Evolutionary conservation across 2,329 filamentous ascomycete species (phyloP).

Genomic region (Fusarium humuli): DNA sequence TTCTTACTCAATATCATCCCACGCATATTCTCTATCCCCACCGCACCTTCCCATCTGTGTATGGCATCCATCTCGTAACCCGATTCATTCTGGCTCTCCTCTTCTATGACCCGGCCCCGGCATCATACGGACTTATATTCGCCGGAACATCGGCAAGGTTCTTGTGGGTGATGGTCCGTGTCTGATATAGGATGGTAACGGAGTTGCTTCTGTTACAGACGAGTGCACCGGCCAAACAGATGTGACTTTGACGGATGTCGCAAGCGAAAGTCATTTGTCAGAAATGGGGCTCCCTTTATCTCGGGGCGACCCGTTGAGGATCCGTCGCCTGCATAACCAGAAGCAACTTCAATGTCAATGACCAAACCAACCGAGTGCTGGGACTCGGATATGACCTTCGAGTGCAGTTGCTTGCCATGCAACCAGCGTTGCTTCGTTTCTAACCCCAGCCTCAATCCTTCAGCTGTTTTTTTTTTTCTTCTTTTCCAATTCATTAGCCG

Average conservation of each 20-base stretch:
- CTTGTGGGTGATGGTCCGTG: constrained; percentile 3
- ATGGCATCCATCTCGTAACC: constrained; percentile 9
- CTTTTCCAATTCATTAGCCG: constrained; percentile 14
- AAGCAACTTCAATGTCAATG: constrained; percentile 8
- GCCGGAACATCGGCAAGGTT: constrained; percentile 8
- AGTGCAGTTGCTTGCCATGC: not conserved
- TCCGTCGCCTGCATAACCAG: constrained; percentile 6
- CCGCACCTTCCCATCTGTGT: not conserved
- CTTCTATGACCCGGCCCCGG: constrained; percentile 7
- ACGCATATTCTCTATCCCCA: constrained; percentile 7
- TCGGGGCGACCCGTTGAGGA: constrained; percentile 35
- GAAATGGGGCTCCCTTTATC: constrained; percentile 8
- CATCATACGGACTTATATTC: constrained; percentile 2
- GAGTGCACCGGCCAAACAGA: not conserved
- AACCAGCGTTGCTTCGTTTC: not conserved
- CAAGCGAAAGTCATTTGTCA: constrained; percentile 5
- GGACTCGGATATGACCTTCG: not conserved
- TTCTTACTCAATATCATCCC: constrained; percentile 25
- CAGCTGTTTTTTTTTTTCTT: not conserved
- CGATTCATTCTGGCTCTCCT: not conserved
- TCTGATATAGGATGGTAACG: not conserved
- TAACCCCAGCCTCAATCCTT: not conserved
- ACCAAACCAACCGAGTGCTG: not conserved
- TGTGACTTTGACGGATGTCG: not conserved
- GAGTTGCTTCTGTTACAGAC: not conserved